Percentiles rank a stretch among this genome's conserved stretches.
These are phyloP conservation scores for Lantana camara DNA, from an alignment of 257 asterid species.

Conservation along the genomic window DNA sequence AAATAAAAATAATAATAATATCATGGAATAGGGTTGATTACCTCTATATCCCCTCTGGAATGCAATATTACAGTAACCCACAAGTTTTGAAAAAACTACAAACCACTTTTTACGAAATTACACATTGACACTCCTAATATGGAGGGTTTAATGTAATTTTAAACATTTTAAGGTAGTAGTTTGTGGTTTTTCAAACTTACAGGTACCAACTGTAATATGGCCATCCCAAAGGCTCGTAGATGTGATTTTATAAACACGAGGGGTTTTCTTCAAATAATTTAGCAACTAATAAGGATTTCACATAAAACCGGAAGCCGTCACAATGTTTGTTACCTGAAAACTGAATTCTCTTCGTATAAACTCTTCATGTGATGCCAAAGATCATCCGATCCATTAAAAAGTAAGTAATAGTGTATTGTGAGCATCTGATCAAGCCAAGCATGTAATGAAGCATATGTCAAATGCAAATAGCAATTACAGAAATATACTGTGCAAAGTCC, in stretches of 20 bases:
- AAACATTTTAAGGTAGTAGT: too few species aligned
- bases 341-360: slow-evolving; percentile 61
- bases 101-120: too few species aligned
- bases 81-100: too few species aligned
- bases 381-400: slow-evolving; percentile 84
- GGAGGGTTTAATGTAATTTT: too few species aligned
- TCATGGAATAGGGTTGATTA: neutral
- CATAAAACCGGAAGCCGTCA: neutral
- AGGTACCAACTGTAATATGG: too few species aligned
- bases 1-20: neutral
- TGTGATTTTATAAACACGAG: too few species aligned
- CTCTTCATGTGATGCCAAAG: slow-evolving; percentile 89
- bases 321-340: slow-evolving; percentile 61
- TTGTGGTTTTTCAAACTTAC: too few species aligned
- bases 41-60: neutral
- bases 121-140: too few species aligned
- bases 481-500: neutral
- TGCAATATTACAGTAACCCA: neutral
- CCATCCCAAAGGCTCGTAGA: too few species aligned
- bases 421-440: slow-evolving; percentile 63
- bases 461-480: neutral
- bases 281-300: neutral
- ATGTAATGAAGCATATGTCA: slow-evolving; percentile 15
- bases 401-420: slow-evolving; percentile 91
- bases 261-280: slow-evolving; percentile 14